Evolutionary conservation across 257 asterid genomes (phyloP), one percentile per base, ranked within the genome.

Genomic region (Coffea canephora): DNA sequence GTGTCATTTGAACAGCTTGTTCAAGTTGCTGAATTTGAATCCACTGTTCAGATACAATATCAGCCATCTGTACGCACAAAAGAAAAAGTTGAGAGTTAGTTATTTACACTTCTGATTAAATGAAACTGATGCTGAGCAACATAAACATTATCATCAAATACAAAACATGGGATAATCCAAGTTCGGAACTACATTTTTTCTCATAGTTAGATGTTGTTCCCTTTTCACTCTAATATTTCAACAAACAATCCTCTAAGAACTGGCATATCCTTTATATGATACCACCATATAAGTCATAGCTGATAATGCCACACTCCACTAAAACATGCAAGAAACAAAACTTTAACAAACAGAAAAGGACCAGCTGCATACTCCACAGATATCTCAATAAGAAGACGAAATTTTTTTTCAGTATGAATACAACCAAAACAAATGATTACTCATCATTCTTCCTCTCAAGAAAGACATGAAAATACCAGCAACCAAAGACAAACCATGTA

Each of bases 21-120:
- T 95, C 98, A 70, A 91, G 95, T 83, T 87, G 95, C 89, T 87
- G 97, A 81, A 93, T 88, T 87, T 95, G 98, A 79, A 87, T 93
- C 98, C 98, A 95, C 83, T 91, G 95, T 82, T 95, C 98, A 48
- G 92, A 76, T 75, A 93, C 94, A 80, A 95, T 88, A 39, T 84
- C 91, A 83, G 82, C 85, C 84, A 81, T 80, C 98, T 95, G 87
- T 61, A 75, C 27, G 55, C 69, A 50, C 39, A 13, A 72, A 72
- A 21, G 52, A 15, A 50, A 76, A 77, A 23, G 57, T 73, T 75
- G 18, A 31, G 18, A 21, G 11, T 67, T 75, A 78, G 36, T 49
- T 45, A 76, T 34, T 52, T 41, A 75, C 18, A 52, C 27, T 62
- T 10, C 48, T 48, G 34, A n/a, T 80, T 66, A 19, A 52, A 66